Evolutionary conservation across 176 grass and related monocot genomes (phyloP), one percentile per base, ranked within the genome.

Genomic region (Pharus latifolius): DNA sequence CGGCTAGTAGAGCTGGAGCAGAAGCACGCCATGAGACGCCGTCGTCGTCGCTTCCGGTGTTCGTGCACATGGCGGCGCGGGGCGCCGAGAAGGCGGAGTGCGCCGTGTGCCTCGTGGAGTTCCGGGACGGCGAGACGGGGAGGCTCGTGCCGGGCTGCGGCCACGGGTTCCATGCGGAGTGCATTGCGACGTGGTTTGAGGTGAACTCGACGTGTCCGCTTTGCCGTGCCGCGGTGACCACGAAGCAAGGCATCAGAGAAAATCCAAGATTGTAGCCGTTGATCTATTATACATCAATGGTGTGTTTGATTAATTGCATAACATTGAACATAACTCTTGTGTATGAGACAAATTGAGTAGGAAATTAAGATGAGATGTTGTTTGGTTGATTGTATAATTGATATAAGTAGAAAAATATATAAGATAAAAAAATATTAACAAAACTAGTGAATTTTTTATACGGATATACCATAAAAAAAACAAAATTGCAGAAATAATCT

Each of bases 91-190:
- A 71, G 80, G 29, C 41, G 11, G 86, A 84, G 32, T 88, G 81
- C 38, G 86, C 64, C 27, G 80, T 88, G 63, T 88, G 86, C 73
- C 56, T 83, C 4, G 61, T 60, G 7, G 79, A 78, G 49, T 65
- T 82, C 9, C 24, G 30, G 0, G 13, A 24, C 33, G 49, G 58
- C 27, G 70, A 60, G 53, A 45, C 30, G 6, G 75, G 74, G 26
- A 60, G 85, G 48, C 37, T 71, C 28, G 66, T 84, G 63, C 80
- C 80, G 7, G 62, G 38, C 0, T 88, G 85, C 38, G 63, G 75
- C 6, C 85, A 88, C 56, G 67, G 33, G 31, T 88, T 88, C 74
- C 85, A 88, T 71, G 67, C 30, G 0, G 75, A 57, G 56, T 80
- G 75, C 44, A 56, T 88, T 35, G 63, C 84, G 76, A 69, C 59